Evolutionary conservation across 2,329 filamentous ascomycete species (phyloP).

Genomic region (Sporothrix mexicana): DNA sequence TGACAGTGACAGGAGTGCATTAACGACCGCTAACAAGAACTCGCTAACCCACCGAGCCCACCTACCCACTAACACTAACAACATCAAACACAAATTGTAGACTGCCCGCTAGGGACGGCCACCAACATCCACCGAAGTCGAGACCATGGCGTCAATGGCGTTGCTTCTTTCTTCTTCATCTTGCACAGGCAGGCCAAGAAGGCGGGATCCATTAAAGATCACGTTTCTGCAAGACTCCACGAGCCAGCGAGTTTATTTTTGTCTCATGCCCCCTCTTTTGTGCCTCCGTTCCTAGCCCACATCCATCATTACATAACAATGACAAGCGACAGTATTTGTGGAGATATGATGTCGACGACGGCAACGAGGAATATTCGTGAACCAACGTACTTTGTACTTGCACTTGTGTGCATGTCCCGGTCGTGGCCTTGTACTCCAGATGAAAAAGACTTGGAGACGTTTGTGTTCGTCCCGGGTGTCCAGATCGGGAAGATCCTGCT

Average conservation of each 20-base stretch:
- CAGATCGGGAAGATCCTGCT: neutral
- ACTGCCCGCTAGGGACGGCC: neutral
- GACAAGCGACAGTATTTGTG: neutral
- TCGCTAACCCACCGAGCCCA: too few species aligned
- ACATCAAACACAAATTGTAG: neutral
- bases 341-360: neutral
- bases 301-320: constrained; percentile 21
- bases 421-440: neutral
- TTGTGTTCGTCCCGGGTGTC: neutral
- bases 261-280: neutral
- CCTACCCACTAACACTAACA: neutral
- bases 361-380: neutral
- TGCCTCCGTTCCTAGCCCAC: neutral
- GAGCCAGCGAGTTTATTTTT: neutral
- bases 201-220: neutral
- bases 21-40: neutral
- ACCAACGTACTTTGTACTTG: neutral
- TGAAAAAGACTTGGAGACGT: neutral
- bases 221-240: neutral
- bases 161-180: neutral
- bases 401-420: neutral
- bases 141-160: neutral
- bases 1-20: neutral
- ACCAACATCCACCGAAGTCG: neutral
- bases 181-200: neutral